Base-by-base conservation (phyloP, 2,329 filamentous ascomycete species). In the Ophiocordyceps robertsii region DNA sequence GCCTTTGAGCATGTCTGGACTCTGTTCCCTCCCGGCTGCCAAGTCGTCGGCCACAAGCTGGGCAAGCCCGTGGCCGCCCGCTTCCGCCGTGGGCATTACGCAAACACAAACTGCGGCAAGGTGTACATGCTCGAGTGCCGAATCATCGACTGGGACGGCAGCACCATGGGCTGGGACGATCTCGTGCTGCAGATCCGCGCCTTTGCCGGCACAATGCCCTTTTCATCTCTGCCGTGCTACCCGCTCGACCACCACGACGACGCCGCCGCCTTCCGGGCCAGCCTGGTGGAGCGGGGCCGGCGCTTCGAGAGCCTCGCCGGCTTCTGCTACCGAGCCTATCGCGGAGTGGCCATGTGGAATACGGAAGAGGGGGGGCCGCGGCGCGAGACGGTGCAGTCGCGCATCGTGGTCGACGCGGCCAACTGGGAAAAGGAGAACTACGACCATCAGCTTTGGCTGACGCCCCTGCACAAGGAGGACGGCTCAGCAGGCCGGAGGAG, bases 1-100 rank as follows among this genome's bases (percentile, higher is more conserved):
- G 68, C 68, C 0, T 75, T 68, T 40, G 61, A 68, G 12, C 66
- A 76, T 38, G 58, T 68, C 10, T 74, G 70, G 71, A 68, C 68
- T n/a, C 63, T 75, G 27, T 72, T 74, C 51, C 62, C 65, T 40
- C 72, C 71, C 0, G 68, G 66, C 0, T 59, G 56, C 37, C 57
- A 59, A 6, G 51, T 73, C 2, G 61, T 65, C 40, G 59, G 63
- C 1, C 52, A 56, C 7, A 56, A 62, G 46, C 59, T 63, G 42
- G 66, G 62, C 9, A 62, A 60, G 12, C 55, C 61, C 5, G 61
- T 60, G 4, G 63, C 63, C 12, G 63, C 62, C 37, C 57, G 61
- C 47, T 64, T 69, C 16, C 48, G 56, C 7, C 52, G 59, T 41
- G 58, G 60, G 1, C 52, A 61, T 40, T 67, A 66, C 47, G 57